Base-by-base conservation (phyloP, 768 basidiomycete genomes). In the Macrolepiota fuliginosa region DNA sequence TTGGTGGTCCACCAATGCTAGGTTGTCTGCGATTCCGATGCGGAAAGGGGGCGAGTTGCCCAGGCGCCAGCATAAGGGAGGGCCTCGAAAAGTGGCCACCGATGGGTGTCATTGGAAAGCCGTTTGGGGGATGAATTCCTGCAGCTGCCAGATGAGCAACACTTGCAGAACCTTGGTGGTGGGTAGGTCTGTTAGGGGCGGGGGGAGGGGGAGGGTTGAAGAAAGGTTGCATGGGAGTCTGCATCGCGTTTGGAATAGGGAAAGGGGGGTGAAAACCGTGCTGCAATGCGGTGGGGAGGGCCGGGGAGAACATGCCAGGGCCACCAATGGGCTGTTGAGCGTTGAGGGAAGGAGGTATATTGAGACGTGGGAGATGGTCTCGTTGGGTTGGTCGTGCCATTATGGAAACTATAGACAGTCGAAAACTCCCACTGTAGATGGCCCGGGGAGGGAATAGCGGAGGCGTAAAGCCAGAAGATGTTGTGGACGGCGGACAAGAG, bases 1-100 rank as follows among this genome's bases (percentile, higher is more conserved):
- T 94, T 9, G 92, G 92, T n/a, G 92, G 92, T 6, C 92, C 92
- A 12, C 92, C 92, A 45, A 90, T 84, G 70, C 88, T 91, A 47
- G 89, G 82, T 60, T 90, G 83, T 19, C 65, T 58, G 42, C 62
- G 65, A 55, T 52, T 89, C 58, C 89, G 76, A 29, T 81, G 83
- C 6, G 82, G 81, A 65, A 85, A 87, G 2, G 83, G 85, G 46
- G 72, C 77, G 25, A 72, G 79, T 62, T 76, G 78, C 57, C 70
- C 77, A 56, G 67, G 72, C 24, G 69, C 73, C 0, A 80, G 66
- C 68, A 83, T 76, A 63, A 87, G 75, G 1, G 80, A 81, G 50
- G 77, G 76, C 52, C 82, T 75, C 60, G 88, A 76, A 70, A 88
- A 84, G 65, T 79, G 82, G 62, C 81, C 76, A n/a, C 75, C 72